Base-by-base conservation (phyloP, 768 basidiomycete species). In the Phanerodontia chrysosporium region DNA sequence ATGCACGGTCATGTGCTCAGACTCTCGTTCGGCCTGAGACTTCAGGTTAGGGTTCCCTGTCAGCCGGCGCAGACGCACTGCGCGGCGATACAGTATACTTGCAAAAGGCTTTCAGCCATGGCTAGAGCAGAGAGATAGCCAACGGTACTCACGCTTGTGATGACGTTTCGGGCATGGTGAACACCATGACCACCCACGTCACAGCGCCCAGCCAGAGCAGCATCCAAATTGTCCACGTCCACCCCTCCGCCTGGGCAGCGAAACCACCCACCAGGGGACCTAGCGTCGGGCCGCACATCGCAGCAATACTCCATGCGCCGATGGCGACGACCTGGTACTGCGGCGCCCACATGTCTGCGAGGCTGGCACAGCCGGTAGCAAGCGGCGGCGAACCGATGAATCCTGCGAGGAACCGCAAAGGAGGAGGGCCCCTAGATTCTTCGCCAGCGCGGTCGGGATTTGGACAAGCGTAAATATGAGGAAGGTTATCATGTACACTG, bases 161-260 rank as follows among this genome's bases (percentile, higher is more conserved):
- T 12, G 54, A 56, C 30, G 74, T 74, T 62, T 75, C 74, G 2
- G 74, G 73, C 35, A 69, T 64, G 51, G 67, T 64, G 21, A 72
- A 63, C 42, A 68, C 60, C 2, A 75, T 62, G 14, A 72, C 56
- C 3, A 69, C 59, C 35, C 73, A 44, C 3, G 71, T 54, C 14
- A 62, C 61, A 7, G 64, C 58, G 0, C 68, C 68, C 45, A 75
- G 62, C 73, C 73, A 75, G 42, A 73, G 51, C 22, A 75, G 60
- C 58, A 69, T 69, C 66, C 69, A 70, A 45, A 71, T 68, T 1
- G 73, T 72, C 73, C 74, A 75, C 7, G 62, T 61, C 74, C 73
- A 75, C 10, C 65, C 60, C 21, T 75, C 58, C 3, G 66, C 67
- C 49, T 72, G 66, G 2, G 70, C 69, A 0, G 72, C 70, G 54